Evolutionary conservation across 352 stramenopile species (phyloP), one percentile per base, ranked within the genome.

Genomic region (Saprolegnia diclina): DNA sequence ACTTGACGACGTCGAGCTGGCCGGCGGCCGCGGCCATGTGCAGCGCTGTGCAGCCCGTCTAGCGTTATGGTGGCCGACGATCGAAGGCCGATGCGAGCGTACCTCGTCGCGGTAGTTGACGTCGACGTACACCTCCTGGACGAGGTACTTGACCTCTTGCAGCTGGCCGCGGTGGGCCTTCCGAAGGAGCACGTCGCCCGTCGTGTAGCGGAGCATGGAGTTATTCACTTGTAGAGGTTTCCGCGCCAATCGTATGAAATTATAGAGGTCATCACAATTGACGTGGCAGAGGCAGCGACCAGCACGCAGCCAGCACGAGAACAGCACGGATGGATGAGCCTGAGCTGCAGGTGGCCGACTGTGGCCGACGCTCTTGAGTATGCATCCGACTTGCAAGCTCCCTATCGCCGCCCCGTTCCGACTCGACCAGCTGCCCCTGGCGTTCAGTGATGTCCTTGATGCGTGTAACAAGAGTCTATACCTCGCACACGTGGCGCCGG

Each of bases 21-120:
- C 78, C 78, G 35, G 71, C 73, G 1, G 62, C 65, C n/a, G 77
- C 69, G 18, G 79, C 77, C 5, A 79, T 50, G 42, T 85, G 78
- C 53, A 85, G 70, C 24, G 75, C 74, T 1, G 71, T 82, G 69
- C 61, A 67, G 11, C 61, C 61, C 24, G 52, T 59, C 52, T 59
- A 59, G 3, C 13, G 13, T 4, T 11, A 9, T 19, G 13, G 13
- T 21, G 1, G 16, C 19, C 13, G 19, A 24, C 52, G 13, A 48
- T n/a, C 42, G 42, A 4, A 3, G 42, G 4, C 11, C 18, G 42
- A 11, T 3, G 18, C 13, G 13, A 7, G 13, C 42, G 18, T 48
- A 85, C 86, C 82, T 92, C 82, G 73, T 94, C 92, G 73, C 82
- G 76, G 79, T 90, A 94, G 69, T 92, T 94, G 71, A 94, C 75